Evolutionary conservation across 257 asterid genomes (phyloP), one percentile per base, ranked within the genome.

Genomic region (Scutellaria galericulata): DNA sequence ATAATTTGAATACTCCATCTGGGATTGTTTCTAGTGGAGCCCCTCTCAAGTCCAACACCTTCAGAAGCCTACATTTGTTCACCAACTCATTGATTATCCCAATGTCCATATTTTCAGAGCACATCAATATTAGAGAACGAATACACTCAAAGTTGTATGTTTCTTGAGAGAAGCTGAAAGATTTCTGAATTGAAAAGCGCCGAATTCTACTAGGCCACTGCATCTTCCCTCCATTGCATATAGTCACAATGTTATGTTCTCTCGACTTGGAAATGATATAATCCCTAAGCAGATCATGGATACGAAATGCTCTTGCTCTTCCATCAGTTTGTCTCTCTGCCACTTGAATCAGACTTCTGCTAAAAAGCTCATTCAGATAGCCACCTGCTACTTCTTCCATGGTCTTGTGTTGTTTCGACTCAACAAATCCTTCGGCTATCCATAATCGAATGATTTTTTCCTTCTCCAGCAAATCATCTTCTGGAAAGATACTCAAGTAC

Each of bases 371-470:
- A 12, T 67, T 35, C 1, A 83, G 76, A 50, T 76, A 83, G 8
- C 15, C 48, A n/a, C 60, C 51, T 1, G 79, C 87, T 5, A 74
- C 72, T 54, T 83, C 81, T 18, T 61, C 75, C 74, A 39, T 15
- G 1, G 72, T 70, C 71, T 65, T 74, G 12, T 69, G 57, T 13
- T 42, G 41, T 61, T 45, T 59, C 20, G 37, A 55, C 27, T 59
- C 64, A 20, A 79, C 77, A 53, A 83, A 73, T 14, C 84, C 82
- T 71, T 83, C 87, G 0, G 79, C 72, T 46, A 71, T 56, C 87
- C 87, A 83, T 18, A 77, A 12, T 5, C 81, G 68, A 27, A 68
- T 44, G 10, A 79, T 12, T 0, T 15, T 64, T 7, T 31, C 48
- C 22, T 42, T 46, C 10, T 50, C 59, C 1, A 74, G 10, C 39